Evolutionary conservation across 2,329 filamentous ascomycete genomes (phyloP).

Genomic region (Xylaria sp.): DNA sequence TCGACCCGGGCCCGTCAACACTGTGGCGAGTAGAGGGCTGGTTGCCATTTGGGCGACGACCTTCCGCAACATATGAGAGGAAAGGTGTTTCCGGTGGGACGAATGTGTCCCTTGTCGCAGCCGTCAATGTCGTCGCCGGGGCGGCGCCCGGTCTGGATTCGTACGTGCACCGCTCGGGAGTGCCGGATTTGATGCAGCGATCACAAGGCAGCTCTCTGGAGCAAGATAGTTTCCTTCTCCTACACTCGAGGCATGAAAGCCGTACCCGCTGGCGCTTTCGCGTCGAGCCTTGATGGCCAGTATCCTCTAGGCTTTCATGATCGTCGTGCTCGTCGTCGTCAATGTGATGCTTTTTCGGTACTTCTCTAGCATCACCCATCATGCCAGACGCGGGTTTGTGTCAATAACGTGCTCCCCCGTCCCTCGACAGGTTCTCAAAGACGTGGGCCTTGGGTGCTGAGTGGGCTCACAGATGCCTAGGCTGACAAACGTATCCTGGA

Average conservation of each 20-base stretch:
- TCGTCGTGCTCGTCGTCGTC: constrained; percentile 30
- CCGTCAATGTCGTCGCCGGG: constrained; percentile 29
- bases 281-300: constrained; percentile 44
- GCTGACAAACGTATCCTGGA: no score
- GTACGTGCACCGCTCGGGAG: constrained; percentile 64
- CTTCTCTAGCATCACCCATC: constrained; percentile 22
- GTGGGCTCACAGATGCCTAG: background rate
- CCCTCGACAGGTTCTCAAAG: background rate
- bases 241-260: constrained; percentile 65
- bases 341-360: constrained; percentile 17
- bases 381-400: background rate
- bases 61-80: constrained; percentile 47
- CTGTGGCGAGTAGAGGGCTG: constrained; percentile 46
- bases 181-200: constrained; percentile 66
- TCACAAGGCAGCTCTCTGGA: constrained; percentile 67
- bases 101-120: constrained; percentile 51
- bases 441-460: no score
- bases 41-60: constrained; percentile 28
- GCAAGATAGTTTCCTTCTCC: constrained; percentile 65
- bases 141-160: constrained; percentile 52
- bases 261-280: constrained; percentile 65
- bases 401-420: background rate
- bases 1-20: constrained; percentile 43
- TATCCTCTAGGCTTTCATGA: constrained; percentile 38
- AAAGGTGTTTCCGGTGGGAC: constrained; percentile 53